A percentile compares a stretch with the other conserved stretches of the same genome.
These are phyloP conservation scores for Stellera chamaejasme DNA, from an alignment of 345 rosid genomes.

Conservation along the genomic window DNA sequence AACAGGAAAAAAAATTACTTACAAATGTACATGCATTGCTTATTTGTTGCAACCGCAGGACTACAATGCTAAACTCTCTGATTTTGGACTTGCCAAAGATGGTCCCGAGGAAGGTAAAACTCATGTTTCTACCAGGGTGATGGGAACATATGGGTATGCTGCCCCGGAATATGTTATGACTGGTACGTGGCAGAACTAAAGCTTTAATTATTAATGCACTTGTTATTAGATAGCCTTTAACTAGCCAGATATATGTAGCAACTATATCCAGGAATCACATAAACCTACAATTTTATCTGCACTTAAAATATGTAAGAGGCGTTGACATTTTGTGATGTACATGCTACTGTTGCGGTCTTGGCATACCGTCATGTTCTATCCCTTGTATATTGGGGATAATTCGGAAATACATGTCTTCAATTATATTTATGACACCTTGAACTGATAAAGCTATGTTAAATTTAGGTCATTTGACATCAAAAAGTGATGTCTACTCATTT, in stretches of 20 bases:
- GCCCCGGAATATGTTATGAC: constrained; percentile 92
- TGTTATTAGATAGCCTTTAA: neutral
- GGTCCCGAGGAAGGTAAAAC: constrained; percentile 80
- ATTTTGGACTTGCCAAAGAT: constrained; percentile 85
- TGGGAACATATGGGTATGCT: constrained; percentile 88
- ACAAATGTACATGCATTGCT: neutral
- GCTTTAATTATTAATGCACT: neutral
- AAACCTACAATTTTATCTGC: neutral
- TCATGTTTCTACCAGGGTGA: constrained; percentile 77
- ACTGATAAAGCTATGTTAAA: constrained; percentile 13
- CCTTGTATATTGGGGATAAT: no score
- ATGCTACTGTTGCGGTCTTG: no score
- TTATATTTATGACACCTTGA: neutral
- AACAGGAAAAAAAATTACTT: neutral
- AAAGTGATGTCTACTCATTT: constrained; percentile 82
- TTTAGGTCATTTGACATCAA: constrained; percentile 66
- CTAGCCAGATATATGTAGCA: no score
- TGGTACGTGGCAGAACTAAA: constrained; percentile 29
- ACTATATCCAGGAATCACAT: no score
- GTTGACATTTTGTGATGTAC: neutral
- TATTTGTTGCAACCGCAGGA: constrained; percentile 37
- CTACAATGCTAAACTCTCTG: constrained; percentile 80
- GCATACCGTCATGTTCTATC: no score
- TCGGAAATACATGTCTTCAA: neutral
- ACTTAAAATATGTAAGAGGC: neutral